These are phyloP conservation scores for Diplocarpon mali DNA, from an alignment of 2,329 filamentous ascomycete genomes.

Conservation along the genomic window DNA sequence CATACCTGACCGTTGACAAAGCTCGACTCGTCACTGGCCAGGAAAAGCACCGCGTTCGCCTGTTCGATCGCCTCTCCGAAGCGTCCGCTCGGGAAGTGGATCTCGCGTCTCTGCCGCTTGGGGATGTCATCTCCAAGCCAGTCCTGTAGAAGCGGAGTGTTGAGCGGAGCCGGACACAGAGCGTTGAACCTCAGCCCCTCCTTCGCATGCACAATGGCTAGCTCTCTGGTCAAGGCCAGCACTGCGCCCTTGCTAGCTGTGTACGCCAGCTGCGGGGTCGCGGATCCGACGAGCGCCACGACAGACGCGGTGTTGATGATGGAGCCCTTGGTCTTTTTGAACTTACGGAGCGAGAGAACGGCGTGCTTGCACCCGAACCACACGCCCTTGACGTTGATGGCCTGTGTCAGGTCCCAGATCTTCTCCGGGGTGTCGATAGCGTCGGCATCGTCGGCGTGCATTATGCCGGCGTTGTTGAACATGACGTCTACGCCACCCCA, in stretches of 20 bases:
- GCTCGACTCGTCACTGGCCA: conserved; percentile 64
- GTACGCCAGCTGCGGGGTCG: conserved; percentile 64
- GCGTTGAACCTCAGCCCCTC: conserved; percentile 69
- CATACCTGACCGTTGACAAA: conserved; percentile 58
- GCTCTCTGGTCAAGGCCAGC: conserved; percentile 59
- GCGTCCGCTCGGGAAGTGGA: conserved; percentile 64
- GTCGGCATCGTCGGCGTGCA: conserved; percentile 56
- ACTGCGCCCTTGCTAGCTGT: conserved; percentile 70
- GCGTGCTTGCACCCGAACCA: conserved; percentile 71
- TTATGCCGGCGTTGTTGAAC: conserved; percentile 74
- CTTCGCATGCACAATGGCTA: conserved; percentile 63
- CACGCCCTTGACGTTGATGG: conserved; percentile 70
- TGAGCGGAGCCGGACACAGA: conserved; percentile 62
- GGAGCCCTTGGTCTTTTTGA: conserved; percentile 55
- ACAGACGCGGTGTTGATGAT: conserved; percentile 68
- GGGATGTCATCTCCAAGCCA: conserved; percentile 62
- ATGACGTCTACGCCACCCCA: conserved; percentile 66
- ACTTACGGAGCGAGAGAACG: conserved; percentile 52
- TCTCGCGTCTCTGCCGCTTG: conserved; percentile 59
- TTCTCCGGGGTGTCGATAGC: conserved; percentile 60
- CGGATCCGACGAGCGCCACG: conserved; percentile 60
- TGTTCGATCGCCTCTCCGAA: conserved; percentile 73
- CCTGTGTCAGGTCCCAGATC: conserved; percentile 67
- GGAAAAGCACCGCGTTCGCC: conserved; percentile 61
- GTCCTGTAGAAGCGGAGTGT: conserved; percentile 65